phyloP scores from a whole-genome alignment of 2,329 filamentous ascomycete genomes.

The Botrytis deweyae region DNA sequence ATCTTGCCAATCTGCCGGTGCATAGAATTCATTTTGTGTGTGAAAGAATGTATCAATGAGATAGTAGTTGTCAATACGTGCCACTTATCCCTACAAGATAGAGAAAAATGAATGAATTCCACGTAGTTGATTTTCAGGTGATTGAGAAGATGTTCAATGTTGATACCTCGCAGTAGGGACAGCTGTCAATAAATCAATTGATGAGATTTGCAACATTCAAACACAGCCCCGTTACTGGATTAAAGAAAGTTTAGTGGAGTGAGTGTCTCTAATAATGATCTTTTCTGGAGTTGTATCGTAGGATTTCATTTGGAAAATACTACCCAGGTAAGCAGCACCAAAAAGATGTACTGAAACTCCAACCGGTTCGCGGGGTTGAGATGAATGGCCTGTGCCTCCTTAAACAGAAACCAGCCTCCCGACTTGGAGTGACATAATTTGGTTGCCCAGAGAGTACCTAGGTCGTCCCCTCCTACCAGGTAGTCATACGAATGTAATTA shows the following conservation, averaged over 20 bases:
- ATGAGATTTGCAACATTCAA: not conserved
- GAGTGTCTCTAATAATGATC: not conserved
- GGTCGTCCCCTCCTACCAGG: not conserved
- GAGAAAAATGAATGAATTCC: constrained; percentile 15
- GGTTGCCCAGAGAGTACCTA: not conserved
- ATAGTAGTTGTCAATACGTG: constrained; percentile 13
- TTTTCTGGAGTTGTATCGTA: not conserved
- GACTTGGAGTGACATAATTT: not conserved
- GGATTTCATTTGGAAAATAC: not conserved
- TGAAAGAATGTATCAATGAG: constrained; percentile 21
- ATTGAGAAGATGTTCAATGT: not conserved
- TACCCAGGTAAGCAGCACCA: not conserved
- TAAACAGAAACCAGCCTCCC: not conserved
- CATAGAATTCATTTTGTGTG: constrained; percentile 63
- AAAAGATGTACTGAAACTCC: not conserved
- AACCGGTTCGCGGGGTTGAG: constrained; percentile 8
- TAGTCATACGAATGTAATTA: not conserved
- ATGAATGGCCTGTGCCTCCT: constrained; percentile 12
- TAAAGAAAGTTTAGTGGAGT: constrained; percentile 13
- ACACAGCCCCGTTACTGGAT: constrained; percentile 7
- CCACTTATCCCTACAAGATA: not conserved
- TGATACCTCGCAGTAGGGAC: constrained; percentile 3
- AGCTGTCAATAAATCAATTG: constrained; percentile 5
- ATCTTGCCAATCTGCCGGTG: constrained; percentile 74
- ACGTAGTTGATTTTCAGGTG: not conserved